phyloP scores from a whole-genome alignment of 2,329 filamentous ascomycete species.

The Diaporthe vexans region DNA sequence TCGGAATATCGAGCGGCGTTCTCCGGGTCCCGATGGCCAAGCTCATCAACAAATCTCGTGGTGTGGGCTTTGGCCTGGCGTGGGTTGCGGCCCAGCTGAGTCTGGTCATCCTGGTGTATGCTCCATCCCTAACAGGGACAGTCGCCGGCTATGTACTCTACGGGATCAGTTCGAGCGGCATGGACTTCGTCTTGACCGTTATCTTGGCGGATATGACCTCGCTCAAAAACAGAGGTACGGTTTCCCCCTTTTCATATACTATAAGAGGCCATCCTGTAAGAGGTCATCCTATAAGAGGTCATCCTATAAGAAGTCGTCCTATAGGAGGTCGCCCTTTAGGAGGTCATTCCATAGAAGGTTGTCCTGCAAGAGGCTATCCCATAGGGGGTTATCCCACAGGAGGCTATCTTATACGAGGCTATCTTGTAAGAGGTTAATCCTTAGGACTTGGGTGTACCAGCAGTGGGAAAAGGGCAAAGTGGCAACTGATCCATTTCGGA shows the following conservation, averaged over 20 bases:
- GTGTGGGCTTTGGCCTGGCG: background rate
- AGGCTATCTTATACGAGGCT: no score
- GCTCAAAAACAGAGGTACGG: slow-evolving; percentile 12
- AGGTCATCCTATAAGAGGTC: no score
- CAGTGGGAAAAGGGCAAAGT: background rate
- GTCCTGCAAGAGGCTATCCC: no score
- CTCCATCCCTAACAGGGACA: background rate
- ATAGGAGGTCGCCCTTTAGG: no score
- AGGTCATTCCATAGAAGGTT: no score
- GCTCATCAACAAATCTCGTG: background rate
- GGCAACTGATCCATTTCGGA: background rate
- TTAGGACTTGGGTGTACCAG: no score
- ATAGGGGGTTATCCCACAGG: no score
- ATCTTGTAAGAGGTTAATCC: no score
- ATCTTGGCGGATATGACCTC: slow-evolving; percentile 10
- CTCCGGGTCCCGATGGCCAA: background rate
- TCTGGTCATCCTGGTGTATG: background rate
- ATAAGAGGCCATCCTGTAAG: no score
- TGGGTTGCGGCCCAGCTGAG: background rate
- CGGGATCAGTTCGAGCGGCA: background rate
- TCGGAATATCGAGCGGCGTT: background rate
- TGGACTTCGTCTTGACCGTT: background rate
- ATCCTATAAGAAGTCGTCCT: no score
- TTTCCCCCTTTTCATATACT: background rate
- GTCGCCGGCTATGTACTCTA: background rate